Conservation (phyloP, 768 basidiomycete genomes). For the Panus rudis region DNA sequence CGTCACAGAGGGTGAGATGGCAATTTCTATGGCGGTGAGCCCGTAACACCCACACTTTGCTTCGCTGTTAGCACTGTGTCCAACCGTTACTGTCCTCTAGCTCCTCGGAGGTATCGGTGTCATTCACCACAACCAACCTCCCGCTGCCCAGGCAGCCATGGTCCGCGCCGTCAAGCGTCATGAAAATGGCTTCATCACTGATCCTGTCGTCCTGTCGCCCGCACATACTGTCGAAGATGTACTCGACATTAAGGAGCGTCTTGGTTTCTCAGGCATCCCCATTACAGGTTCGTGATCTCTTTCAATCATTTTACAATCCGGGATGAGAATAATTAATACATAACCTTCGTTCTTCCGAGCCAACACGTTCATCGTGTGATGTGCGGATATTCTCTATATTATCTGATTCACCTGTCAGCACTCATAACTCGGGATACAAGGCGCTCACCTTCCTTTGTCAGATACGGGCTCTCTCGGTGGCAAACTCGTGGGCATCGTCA, state of each 20-base stretch:
- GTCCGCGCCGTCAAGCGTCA: constrained; percentile 96
- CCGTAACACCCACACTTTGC: constrained; percentile 5
- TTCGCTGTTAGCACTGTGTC: constrained; percentile 10
- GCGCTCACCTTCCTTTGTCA: constrained; percentile 26
- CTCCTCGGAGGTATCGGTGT: constrained; percentile 96
- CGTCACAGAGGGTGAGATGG: constrained; percentile 93
- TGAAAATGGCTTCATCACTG: constrained; percentile 97
- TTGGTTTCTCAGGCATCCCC: constrained; percentile 95
- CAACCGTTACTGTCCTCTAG: constrained; percentile 26
- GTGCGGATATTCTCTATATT: constrained; percentile 47
- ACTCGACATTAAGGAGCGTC: constrained; percentile 82
- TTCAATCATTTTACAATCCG: constrained; percentile 4
- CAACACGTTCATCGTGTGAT: constrained; percentile 67
- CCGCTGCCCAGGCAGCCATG: constrained; percentile 90
- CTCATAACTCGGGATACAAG: constrained; percentile 5
- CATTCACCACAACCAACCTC: constrained; percentile 91
- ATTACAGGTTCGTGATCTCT: constrained; percentile 77
- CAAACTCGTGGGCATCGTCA: constrained; percentile 94
- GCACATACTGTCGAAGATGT: constrained; percentile 78
- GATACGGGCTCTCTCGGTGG: constrained; percentile 84
- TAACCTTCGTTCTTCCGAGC: constrained; percentile 91
- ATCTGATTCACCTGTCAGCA: constrained; percentile 30
- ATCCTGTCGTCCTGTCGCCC: constrained; percentile 85
- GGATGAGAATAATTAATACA: constrained; percentile 26
- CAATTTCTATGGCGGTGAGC: constrained; percentile 85